phyloP scores from a whole-genome alignment of 345 rosid species.

The Citrus trifoliata region DNA sequence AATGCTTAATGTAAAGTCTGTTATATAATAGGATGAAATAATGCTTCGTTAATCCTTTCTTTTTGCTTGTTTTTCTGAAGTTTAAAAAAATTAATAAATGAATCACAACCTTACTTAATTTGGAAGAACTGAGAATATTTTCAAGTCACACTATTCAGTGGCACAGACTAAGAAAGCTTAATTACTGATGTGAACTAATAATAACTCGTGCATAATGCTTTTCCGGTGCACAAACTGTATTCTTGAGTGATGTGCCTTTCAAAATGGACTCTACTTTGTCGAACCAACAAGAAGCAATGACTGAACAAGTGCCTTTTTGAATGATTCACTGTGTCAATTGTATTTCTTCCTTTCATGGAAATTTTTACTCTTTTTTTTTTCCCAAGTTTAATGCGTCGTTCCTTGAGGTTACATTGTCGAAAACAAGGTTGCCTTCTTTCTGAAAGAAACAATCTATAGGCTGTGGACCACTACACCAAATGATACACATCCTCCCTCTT shows the following conservation, averaged over 20 bases:
- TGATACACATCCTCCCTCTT: not conserved
- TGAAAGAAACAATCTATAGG: not conserved
- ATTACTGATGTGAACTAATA: too few relatives aligned
- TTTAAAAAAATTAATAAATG: not conserved
- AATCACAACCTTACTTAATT: too few relatives aligned
- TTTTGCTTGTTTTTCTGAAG: not conserved
- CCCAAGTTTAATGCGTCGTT: not conserved
- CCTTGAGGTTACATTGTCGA: not conserved
- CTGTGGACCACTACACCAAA: not conserved
- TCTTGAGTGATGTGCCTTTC: too few relatives aligned
- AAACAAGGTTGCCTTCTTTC: not conserved
- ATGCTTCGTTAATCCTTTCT: not conserved
- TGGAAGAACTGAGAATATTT: too few relatives aligned
- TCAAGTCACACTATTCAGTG: too few relatives aligned
- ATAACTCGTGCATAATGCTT: too few relatives aligned
- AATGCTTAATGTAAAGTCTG: not conserved
- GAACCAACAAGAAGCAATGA: not conserved
- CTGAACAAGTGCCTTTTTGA: not conserved
- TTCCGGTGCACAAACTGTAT: too few relatives aligned
- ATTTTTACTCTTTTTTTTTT: not conserved
- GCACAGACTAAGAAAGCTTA: too few relatives aligned
- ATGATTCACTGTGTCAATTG: not conserved
- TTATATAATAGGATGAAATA: not conserved
- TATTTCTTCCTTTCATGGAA: not conserved
- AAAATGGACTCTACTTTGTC: too few relatives aligned